A percentile compares a stretch with the other conserved stretches of the same genome.
These are phyloP conservation scores for Pseudogymnoascus sp. DNA, from an alignment of 2,329 filamentous ascomycete species.

Conservation along the genomic window DNA sequence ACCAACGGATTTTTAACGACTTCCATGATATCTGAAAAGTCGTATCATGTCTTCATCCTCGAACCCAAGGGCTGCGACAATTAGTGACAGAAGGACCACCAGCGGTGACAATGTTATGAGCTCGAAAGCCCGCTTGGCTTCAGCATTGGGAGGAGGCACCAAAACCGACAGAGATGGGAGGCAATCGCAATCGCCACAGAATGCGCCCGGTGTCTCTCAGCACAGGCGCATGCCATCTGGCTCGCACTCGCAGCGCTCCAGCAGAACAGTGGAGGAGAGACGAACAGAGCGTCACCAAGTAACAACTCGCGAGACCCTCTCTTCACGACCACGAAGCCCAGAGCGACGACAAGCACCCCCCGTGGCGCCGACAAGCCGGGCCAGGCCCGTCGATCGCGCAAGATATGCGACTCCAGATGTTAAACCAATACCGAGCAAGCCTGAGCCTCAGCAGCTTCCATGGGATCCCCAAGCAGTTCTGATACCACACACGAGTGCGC, in stretches of 20 bases:
- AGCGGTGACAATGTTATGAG: constrained; percentile 23
- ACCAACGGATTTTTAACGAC: not conserved
- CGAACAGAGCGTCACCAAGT: constrained; percentile 51
- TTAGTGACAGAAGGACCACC: constrained; percentile 24
- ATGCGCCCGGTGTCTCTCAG: constrained; percentile 25
- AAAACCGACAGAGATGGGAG: constrained; percentile 23
- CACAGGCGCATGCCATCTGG: constrained; percentile 54
- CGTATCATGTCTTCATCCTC: constrained; percentile 28
- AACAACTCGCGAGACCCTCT: constrained; percentile 56
- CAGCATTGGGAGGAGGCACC: constrained; percentile 20
- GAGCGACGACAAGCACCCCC: constrained; percentile 29
- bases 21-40: not conserved
- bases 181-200: constrained; percentile 22
- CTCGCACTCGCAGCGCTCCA: constrained; percentile 38
- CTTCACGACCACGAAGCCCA: constrained; percentile 53
- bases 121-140: constrained; percentile 23
- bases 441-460: constrained; percentile 43
- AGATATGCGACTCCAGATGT: constrained; percentile 22
- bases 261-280: constrained; percentile 38
- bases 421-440: constrained; percentile 31
- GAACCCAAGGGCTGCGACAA: constrained; percentile 25
- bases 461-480: constrained; percentile 81
- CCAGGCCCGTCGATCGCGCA: constrained; percentile 19
- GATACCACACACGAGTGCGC: constrained; percentile 55
- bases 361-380: constrained; percentile 16